These are phyloP conservation scores for Calycina herbarum DNA, from an alignment of 2,329 filamentous ascomycete species.

Conservation along the genomic window DNA sequence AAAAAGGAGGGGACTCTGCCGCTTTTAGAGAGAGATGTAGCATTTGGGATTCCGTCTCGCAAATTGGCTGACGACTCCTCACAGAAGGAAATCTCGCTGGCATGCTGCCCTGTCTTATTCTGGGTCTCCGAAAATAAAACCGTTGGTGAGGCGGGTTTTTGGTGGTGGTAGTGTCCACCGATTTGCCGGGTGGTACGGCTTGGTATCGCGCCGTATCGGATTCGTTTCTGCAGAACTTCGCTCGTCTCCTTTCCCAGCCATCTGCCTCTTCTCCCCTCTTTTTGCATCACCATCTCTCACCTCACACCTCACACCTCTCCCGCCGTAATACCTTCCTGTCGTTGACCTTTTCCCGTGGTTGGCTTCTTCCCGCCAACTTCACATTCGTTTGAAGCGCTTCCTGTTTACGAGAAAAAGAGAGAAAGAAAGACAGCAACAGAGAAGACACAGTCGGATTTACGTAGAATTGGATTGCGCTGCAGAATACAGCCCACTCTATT, in stretches of 20 bases:
- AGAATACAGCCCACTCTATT: constrained; percentile 1
- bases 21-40: neutral
- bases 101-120: too few species aligned
- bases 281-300: constrained; percentile 5
- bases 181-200: neutral
- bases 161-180: neutral
- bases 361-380: neutral
- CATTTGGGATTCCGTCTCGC: neutral
- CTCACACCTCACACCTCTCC: neutral
- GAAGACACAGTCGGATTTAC: neutral
- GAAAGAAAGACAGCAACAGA: neutral
- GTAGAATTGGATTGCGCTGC: neutral
- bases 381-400: constrained; percentile 9
- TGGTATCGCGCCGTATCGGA: neutral
- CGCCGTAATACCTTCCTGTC: neutral
- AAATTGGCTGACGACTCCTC: neutral
- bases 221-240: too few species aligned
- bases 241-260: too few species aligned
- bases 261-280: neutral
- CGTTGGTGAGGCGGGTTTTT: neutral
- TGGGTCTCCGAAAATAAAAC: neutral
- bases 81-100: too few species aligned
- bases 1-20: neutral
- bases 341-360: neutral
- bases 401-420: neutral